Conservation (phyloP, 2,329 filamentous ascomycete genomes). For the Reticulascus tulasneorum region DNA sequence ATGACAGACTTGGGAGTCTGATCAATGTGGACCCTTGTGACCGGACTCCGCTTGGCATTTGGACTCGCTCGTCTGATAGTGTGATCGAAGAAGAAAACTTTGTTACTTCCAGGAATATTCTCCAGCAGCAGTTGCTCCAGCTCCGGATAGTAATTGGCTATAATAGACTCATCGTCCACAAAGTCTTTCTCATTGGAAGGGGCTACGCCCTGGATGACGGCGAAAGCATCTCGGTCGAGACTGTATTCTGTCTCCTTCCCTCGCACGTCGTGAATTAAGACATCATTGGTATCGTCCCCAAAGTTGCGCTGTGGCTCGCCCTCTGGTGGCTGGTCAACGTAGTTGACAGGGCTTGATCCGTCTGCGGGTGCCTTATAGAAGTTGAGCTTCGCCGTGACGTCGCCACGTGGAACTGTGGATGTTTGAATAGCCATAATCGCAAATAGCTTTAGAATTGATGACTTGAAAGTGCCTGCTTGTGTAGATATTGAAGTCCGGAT, state of each 20-base stretch:
- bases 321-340: constrained; percentile 59
- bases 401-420: constrained; percentile 47
- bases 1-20: constrained; percentile 67
- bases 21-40: constrained; percentile 75
- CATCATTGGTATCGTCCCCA: constrained; percentile 40
- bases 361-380: constrained; percentile 63
- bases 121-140: constrained; percentile 68
- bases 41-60: constrained; percentile 60
- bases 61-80: constrained; percentile 69
- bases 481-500: too few species aligned
- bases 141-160: constrained; percentile 76
- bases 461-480: too few species aligned
- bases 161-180: constrained; percentile 64
- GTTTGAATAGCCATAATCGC: constrained; percentile 41
- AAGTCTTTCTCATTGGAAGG: constrained; percentile 58
- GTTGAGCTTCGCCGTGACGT: constrained; percentile 58
- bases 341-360: constrained; percentile 58
- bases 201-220: constrained; percentile 55
- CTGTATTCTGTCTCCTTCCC: constrained; percentile 62
- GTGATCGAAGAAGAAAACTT: constrained; percentile 79
- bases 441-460: too few species aligned
- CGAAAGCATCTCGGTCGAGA: constrained; percentile 74
- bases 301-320: constrained; percentile 66
- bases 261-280: constrained; percentile 69
- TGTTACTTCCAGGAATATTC: constrained; percentile 60